These are phyloP conservation scores for Cichorium intybus DNA, from an alignment of 140 eudicot genomes.

Conservation along the genomic window DNA sequence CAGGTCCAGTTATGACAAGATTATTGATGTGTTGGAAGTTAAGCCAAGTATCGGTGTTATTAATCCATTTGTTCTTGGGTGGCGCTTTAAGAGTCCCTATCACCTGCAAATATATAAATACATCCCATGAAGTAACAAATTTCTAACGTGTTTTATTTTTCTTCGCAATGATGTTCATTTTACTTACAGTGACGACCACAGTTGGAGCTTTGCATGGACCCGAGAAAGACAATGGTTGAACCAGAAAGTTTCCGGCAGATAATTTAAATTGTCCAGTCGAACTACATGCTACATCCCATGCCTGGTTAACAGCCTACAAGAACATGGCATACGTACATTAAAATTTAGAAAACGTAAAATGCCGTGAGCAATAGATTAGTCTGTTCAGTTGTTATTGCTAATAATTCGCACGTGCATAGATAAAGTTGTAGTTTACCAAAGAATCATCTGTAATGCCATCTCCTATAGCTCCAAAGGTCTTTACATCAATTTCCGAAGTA, in stretches of 20 bases:
- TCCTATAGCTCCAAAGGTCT: conserved; percentile 23
- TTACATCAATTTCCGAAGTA: conserved; percentile 23
- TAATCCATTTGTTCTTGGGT: conserved; percentile 18
- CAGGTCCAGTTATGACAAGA: conserved; percentile 29
- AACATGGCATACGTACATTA: neutral
- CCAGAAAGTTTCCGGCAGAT: neutral
- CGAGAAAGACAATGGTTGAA: conserved; percentile 1
- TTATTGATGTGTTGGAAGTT: conserved; percentile 10
- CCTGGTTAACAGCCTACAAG: neutral
- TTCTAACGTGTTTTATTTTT: no score
- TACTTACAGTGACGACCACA: conserved; percentile 20
- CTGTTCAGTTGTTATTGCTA: no score
- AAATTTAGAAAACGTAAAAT: no score
- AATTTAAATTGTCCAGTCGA: no score
- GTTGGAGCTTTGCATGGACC: conserved; percentile 31
- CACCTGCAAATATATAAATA: conserved; percentile 6
- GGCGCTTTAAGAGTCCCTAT: conserved; percentile 3
- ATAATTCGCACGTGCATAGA: neutral
- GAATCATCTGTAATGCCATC: conserved; percentile 20
- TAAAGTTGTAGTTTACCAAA: conserved; percentile 7
- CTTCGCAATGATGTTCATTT: no score
- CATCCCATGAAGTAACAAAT: neutral
- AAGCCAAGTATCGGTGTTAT: conserved; percentile 19
- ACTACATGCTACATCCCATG: no score
- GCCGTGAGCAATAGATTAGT: neutral